These are phyloP conservation scores for Podochytrium sp. DNA, from an alignment of 192 early-diverging fungal species.

Conservation along the genomic window DNA sequence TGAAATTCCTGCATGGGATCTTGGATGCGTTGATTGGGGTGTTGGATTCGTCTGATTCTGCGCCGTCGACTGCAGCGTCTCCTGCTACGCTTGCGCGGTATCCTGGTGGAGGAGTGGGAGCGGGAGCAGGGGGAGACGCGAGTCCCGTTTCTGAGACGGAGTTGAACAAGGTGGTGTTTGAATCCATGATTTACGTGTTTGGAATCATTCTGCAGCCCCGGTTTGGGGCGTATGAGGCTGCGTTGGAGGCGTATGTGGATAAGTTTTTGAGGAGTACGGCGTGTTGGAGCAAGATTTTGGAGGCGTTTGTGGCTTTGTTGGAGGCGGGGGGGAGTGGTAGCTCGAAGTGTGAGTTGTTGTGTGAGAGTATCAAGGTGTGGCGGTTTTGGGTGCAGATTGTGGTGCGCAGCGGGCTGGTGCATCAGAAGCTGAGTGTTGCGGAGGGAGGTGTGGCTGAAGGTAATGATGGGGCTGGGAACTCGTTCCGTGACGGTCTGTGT, in stretches of 20 bases:
- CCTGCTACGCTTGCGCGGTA: neutral
- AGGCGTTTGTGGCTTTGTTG: conserved; percentile 48
- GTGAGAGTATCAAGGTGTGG: conserved; percentile 67
- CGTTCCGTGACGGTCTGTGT: neutral
- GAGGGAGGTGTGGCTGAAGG: neutral
- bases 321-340: conserved; percentile 28
- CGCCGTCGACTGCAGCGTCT: neutral
- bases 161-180: conserved; percentile 52
- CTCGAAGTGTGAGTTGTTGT: conserved; percentile 45
- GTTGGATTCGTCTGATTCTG: conserved; percentile 42
- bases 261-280: conserved; percentile 45
- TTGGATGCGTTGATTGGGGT: conserved; percentile 69
- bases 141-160: neutral
- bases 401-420: conserved; percentile 26
- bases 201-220: conserved; percentile 64
- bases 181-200: conserved; percentile 57
- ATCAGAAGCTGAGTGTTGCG: conserved; percentile 3
- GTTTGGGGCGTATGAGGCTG: conserved; percentile 61
- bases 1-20: conserved; percentile 68
- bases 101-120: neutral
- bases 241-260: conserved; percentile 65
- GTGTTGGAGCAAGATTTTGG: conserved; percentile 40
- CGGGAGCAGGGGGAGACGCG: neutral
- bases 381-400: conserved; percentile 46
- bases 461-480: neutral